A percentile compares a stretch with the other conserved stretches of the same genome.
Conservation (phyloP, 2,329 filamentous ascomycete genomes). For the Myrmaecium sp. region DNA sequence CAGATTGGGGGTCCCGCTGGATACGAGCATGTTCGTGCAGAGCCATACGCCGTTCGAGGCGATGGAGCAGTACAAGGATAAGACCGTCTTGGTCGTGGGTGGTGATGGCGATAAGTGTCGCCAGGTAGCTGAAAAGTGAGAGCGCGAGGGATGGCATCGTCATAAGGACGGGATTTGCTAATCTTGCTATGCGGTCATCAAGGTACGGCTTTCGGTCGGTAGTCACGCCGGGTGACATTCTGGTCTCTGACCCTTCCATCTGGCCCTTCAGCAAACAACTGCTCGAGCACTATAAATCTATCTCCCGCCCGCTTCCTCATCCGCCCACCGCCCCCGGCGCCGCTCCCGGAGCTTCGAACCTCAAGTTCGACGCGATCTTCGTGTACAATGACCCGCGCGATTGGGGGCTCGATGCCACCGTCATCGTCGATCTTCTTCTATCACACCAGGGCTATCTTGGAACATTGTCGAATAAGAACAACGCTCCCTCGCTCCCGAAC, state of each 20-base stretch:
- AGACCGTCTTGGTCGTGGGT: slow-evolving; percentile 32
- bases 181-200: background rate
- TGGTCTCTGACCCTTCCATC: slow-evolving; percentile 53
- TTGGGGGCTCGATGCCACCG: slow-evolving; percentile 79
- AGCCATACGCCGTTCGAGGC: slow-evolving; percentile 73
- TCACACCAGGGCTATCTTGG: slow-evolving; percentile 66
- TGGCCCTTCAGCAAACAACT: slow-evolving; percentile 63
- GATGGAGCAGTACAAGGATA: slow-evolving; percentile 41
- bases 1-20: slow-evolving; percentile 46
- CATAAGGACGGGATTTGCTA: background rate
- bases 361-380: slow-evolving; percentile 79
- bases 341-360: slow-evolving; percentile 28
- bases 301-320: slow-evolving; percentile 40
- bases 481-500: slow-evolving; percentile 45
- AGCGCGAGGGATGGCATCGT: slow-evolving; percentile 1
- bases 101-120: slow-evolving; percentile 42
- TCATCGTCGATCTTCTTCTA: slow-evolving; percentile 69
- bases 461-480: slow-evolving; percentile 60
- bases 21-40: slow-evolving; percentile 60
- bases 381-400: slow-evolving; percentile 94
- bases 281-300: slow-evolving; percentile 40
- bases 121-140: slow-evolving; percentile 47
- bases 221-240: slow-evolving; percentile 71
- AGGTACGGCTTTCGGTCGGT: slow-evolving; percentile 65
- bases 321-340: slow-evolving; percentile 28